A percentile compares a stretch with the other conserved stretches of the same genome.
phyloP scores from a whole-genome alignment of 2,329 filamentous ascomycete species.

The Aureobasidium melanogenum region DNA sequence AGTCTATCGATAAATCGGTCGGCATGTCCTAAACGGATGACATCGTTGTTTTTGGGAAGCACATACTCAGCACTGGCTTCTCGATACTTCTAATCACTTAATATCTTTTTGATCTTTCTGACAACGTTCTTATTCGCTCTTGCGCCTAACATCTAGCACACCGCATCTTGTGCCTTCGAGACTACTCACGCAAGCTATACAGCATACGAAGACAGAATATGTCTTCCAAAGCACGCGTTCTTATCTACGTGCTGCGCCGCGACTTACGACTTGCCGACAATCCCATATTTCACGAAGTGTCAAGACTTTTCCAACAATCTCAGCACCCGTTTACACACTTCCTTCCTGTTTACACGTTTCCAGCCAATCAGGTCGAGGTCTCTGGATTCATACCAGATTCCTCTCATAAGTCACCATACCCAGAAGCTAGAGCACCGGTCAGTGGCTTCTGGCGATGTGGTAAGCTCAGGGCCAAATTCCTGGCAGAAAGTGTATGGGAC shows the following conservation, averaged over 20 bases:
- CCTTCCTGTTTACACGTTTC: conserved; percentile 61
- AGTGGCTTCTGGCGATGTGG: conserved; percentile 67
- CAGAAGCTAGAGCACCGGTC: conserved; percentile 56
- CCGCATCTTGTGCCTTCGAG: background rate
- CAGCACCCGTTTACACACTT: conserved; percentile 51
- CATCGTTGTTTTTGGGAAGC: background rate
- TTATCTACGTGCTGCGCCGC: conserved; percentile 63
- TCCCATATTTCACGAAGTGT: conserved; percentile 55
- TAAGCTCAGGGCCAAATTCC: conserved; percentile 60
- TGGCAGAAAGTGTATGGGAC: conserved; percentile 65
- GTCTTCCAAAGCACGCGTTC: conserved; percentile 28
- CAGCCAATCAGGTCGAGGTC: conserved; percentile 62
- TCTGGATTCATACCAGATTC: conserved; percentile 57
- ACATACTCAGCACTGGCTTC: background rate
- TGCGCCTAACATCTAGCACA: background rate
- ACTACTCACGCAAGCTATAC: background rate
- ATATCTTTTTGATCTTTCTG: background rate
- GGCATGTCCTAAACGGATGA: conserved; percentile 2
- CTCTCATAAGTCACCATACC: conserved; percentile 51
- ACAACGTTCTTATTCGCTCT: background rate
- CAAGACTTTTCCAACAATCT: conserved; percentile 39
- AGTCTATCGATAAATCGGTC: background rate
- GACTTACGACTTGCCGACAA: conserved; percentile 69
- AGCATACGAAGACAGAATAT: background rate
- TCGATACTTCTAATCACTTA: background rate